Conservation (phyloP, 805 yeast genomes). For the Lipomyces orientalis region DNA sequence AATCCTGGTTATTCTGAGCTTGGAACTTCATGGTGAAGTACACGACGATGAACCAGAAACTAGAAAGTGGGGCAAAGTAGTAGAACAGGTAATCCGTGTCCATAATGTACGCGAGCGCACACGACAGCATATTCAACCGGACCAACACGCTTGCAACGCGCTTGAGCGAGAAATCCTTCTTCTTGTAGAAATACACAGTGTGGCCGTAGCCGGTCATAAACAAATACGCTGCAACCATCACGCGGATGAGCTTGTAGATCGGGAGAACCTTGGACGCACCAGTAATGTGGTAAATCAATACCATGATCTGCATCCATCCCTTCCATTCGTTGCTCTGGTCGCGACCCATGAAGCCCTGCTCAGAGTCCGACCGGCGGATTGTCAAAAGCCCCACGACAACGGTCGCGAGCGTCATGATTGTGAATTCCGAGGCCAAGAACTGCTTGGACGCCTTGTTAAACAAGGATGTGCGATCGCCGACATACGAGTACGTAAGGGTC, state of each 20-base stretch:
- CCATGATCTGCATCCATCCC: constrained; percentile 42
- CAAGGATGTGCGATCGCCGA: constrained; percentile 38
- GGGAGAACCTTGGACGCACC: constrained; percentile 41
- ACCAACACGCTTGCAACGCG: constrained; percentile 39
- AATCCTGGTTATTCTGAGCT: constrained; percentile 31
- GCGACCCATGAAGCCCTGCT: constrained; percentile 40
- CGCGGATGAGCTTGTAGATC: constrained; percentile 39
- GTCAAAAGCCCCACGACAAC: constrained; percentile 22
- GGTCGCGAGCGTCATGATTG: constrained; percentile 21
- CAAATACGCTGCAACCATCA: constrained; percentile 40
- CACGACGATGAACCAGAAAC: constrained; percentile 40
- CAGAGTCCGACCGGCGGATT: constrained; percentile 25
- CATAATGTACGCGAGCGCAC: constrained; percentile 39
- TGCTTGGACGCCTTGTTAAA: constrained; percentile 38
- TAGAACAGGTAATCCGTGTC: constrained; percentile 40
- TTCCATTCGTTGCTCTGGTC: constrained; percentile 42
- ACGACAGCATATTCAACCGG: constrained; percentile 37
- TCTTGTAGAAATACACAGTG: constrained; percentile 37
- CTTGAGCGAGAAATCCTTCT: constrained; percentile 38
- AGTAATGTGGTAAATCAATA: constrained; percentile 40
- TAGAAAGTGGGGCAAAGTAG: constrained; percentile 40
- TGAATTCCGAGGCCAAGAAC: constrained; percentile 29
- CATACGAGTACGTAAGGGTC: constrained; percentile 35
- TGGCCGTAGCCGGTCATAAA: constrained; percentile 42
- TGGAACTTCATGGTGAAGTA: constrained; percentile 37